These are phyloP conservation scores for Coemansia sp. DNA, from an alignment of 192 early-diverging fungal species.

Conservation along the genomic window DNA sequence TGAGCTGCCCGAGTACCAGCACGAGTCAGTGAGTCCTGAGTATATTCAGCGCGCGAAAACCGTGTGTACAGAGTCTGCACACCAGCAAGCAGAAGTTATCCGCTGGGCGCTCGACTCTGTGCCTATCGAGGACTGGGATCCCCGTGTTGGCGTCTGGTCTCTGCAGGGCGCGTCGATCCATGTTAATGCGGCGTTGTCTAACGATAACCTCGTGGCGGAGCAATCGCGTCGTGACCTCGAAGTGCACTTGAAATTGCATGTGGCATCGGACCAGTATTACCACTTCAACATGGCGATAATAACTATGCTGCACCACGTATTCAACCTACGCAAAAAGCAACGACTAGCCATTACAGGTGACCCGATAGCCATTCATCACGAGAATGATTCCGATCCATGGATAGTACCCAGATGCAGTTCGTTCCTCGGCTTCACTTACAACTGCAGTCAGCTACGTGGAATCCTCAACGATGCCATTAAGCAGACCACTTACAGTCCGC, in stretches of 20 bases:
- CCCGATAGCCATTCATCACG: slow-evolving; percentile 24
- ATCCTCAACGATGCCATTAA: slow-evolving; percentile 50
- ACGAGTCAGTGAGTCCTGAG: slow-evolving; percentile 31
- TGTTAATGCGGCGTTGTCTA: slow-evolving; percentile 41
- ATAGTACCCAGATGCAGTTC: slow-evolving; percentile 53
- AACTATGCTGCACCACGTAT: slow-evolving; percentile 53
- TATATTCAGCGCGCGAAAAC: slow-evolving; percentile 38
- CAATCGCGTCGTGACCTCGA: slow-evolving; percentile 51
- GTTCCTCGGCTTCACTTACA: slow-evolving; percentile 50
- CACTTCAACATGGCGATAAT: slow-evolving; percentile 56
- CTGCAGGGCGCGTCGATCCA: slow-evolving; percentile 53
- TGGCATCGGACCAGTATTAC: slow-evolving; percentile 52
- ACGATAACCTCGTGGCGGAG: slow-evolving; percentile 35
- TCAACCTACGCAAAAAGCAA: slow-evolving; percentile 49
- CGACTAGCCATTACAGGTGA: slow-evolving; percentile 21
- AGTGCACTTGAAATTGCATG: slow-evolving; percentile 48
- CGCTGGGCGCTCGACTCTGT: slow-evolving; percentile 48
- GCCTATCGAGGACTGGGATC: slow-evolving; percentile 52
- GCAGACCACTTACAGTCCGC: slow-evolving; percentile 51
- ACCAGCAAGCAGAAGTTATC: slow-evolving; percentile 48
- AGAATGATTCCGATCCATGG: slow-evolving; percentile 47
- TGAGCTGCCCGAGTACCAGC: slow-evolving; percentile 48
- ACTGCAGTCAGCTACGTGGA: slow-evolving; percentile 39
- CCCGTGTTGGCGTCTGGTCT: slow-evolving; percentile 51
- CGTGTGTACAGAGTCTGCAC: slow-evolving; percentile 50